Evolutionary conservation across 2,329 filamentous ascomycete species (phyloP), one percentile per base, ranked within the genome.

Genomic region (Gnomoniopsis smithogilvyi): DNA sequence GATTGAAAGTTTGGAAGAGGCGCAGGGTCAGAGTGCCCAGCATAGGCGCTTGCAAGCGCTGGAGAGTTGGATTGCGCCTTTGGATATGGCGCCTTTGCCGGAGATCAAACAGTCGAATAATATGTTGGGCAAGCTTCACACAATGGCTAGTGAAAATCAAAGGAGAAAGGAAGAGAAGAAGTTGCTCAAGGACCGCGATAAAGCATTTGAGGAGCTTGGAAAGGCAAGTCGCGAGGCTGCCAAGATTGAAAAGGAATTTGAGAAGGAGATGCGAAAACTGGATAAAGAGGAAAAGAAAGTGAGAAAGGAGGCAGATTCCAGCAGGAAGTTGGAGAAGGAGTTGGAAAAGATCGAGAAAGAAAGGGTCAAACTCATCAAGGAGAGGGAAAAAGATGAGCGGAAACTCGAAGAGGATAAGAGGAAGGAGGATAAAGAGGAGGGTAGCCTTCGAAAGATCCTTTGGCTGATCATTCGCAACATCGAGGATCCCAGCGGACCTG

Each of bases 31-130:
- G n/a, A 57, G 46, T 11, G 62, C 58, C 6, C 65, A 67, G 38
- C 36, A 66, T 12, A 56, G 64, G 22, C 60, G 64, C 21, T 45
- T 66, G 2, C 26, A 53, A 12, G 61, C 59, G 0, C 48, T 67
- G 21, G 53, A 51, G 19, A 34, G 51, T 3, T 67, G 63, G 61
- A 55, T 63, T 4, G 56, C 59, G n/a, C 60, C 61, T 2, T 49
- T 66, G 11, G 54, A 66, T 3, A 49, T 66, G 19, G 41, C 64
- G 3, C 51, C 34, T 11, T 38, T 59, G 17, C 54, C 54, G 11
- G 54, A 38, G 15, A n/a, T 56, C 2, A 56, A 50, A 3, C n/a
- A 34, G 6, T 30, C 54, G 22, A 21, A 26, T 14, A 34, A 55
- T 12, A 10, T 38, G 15, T 38, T 55, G 6, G 48, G 41, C 17